Evolutionary conservation across 495 filamentous ascomycete genomes (phyloP), one percentile per base, ranked within the genome.

Genomic region (Talaromyces stipitatus): DNA sequence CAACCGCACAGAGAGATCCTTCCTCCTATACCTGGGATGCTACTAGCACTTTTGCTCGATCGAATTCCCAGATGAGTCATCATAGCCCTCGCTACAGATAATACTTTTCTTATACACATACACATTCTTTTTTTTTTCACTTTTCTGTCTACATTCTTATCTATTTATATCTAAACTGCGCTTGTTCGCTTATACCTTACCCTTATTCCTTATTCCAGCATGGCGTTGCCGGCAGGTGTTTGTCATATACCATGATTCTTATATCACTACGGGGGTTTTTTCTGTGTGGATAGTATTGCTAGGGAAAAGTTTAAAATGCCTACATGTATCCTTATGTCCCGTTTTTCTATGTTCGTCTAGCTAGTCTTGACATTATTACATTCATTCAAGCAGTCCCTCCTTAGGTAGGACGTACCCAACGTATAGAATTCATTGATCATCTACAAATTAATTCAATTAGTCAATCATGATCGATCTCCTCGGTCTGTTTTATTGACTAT

Each of bases 1-100:
- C 79, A 12, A 74, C 64, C n/a, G 64, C 66, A 20, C 54, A 61
- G 8, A 60, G 66, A 12, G 33, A 33, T 9, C 33, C 18, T 30
- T 47, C 28, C 24, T 62, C 56, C 4, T 69, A 64, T 23, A 69
- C 69, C 2, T 78, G 75, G 75, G 72, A 77, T 56, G 72, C 70
- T 0, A 57, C 66, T 26, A 24, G 68, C 14, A 72, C 70, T 0
- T 78, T 72, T 68, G 75, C 75, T 14, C 56, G 46, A 23, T 58
- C 47, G 16, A 51, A 57, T 43, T 51, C 55, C 23, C 55, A 57
- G 45, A 55, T 55, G 36, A 45, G 54, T 28, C 36, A 55, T 7
- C 64, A 38, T 18, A 64, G 61, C 1, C 50, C 63, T 43, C 45
- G 61, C 54, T 59, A 47, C 51, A 54, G 58, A 54, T 62, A 61